A percentile compares a stretch with the other conserved stretches of the same genome.
These are phyloP conservation scores for Boletus edulis DNA, from an alignment of 768 basidiomycete species.

Conservation along the genomic window DNA sequence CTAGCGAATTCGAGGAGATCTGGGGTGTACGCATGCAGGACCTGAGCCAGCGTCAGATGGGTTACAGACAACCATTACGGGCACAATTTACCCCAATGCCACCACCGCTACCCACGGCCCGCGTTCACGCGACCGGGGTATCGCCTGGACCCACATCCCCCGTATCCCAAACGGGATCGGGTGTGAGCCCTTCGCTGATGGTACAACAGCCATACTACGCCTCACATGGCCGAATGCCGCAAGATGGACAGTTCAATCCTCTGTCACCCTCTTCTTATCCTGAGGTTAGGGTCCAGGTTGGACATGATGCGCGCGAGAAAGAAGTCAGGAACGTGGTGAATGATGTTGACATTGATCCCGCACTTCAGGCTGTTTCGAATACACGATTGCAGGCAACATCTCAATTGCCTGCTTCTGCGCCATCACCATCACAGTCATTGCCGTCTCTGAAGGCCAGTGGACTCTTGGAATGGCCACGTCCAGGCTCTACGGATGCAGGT, in stretches of 20 bases:
- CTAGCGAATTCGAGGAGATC: slow-evolving; percentile 58
- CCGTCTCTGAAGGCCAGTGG: slow-evolving; percentile 77
- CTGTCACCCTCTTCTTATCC: slow-evolving; percentile 13
- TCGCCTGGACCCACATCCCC: slow-evolving; percentile 19
- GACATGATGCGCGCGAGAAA: slow-evolving; percentile 25
- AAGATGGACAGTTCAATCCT: slow-evolving; percentile 36
- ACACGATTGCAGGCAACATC: slow-evolving; percentile 16
- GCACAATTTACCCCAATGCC: slow-evolving; percentile 21
- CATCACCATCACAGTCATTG: slow-evolving; percentile 48
- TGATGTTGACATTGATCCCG: slow-evolving; percentile 32
- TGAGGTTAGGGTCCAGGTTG: slow-evolving; percentile 19
- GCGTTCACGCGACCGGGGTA: slow-evolving; percentile 10
- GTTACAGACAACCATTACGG: slow-evolving; percentile 15
- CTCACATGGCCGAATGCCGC: slow-evolving; percentile 33
- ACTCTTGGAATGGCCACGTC: slow-evolving; percentile 53
- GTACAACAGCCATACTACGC: slow-evolving; percentile 30
- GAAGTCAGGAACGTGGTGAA: slow-evolving; percentile 24
- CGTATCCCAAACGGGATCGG: slow-evolving; percentile 20
- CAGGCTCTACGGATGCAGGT: slow-evolving; percentile 38
- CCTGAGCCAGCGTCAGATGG: slow-evolving; percentile 30
- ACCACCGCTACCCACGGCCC: slow-evolving; percentile 27
- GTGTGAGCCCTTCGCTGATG: slow-evolving; percentile 11
- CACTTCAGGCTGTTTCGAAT: slow-evolving; percentile 26
- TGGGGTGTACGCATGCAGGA: slow-evolving; percentile 64
- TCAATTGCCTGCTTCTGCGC: slow-evolving; percentile 16